phyloP scores from a whole-genome alignment of 2,329 filamentous ascomycete genomes.

The Plenodomus lindquistii region DNA sequence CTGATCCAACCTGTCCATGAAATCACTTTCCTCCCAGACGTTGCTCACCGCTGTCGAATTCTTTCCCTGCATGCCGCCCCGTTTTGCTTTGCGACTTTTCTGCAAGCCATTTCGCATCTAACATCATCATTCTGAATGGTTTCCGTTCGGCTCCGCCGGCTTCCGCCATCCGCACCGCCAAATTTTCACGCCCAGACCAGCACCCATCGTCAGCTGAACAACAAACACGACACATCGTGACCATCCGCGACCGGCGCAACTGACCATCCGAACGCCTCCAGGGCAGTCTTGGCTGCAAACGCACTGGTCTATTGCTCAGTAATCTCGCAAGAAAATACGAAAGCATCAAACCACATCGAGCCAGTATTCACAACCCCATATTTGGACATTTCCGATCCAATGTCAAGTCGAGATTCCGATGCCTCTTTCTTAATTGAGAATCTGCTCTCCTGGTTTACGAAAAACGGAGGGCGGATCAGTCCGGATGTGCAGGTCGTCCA shows the following conservation, averaged over 20 bases:
- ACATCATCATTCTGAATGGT: not conserved
- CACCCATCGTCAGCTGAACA: conserved; percentile 17
- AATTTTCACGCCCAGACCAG: conserved; percentile 15
- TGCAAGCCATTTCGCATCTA: not conserved
- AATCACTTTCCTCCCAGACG: too few relatives aligned
- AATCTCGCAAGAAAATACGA: not conserved
- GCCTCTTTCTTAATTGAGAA: conserved; percentile 18
- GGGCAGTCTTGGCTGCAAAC: not conserved
- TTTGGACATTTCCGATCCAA: not conserved
- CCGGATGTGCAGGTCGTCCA: conserved; percentile 34
- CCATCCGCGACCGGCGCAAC: conserved; percentile 10
- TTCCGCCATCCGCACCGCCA: conserved; percentile 14
- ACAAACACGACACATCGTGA: conserved; percentile 2
- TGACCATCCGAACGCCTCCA: conserved; percentile 7
- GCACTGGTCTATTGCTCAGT: not conserved
- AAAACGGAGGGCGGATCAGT: conserved; percentile 37
- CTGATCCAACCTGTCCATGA: too few relatives aligned
- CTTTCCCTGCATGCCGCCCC: conserved; percentile 8
- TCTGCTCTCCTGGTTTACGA: conserved; percentile 36
- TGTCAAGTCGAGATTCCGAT: conserved; percentile 4
- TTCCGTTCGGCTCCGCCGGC: conserved; percentile 9
- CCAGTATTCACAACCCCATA: not conserved
- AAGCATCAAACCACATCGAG: not conserved
- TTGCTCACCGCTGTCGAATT: not conserved
- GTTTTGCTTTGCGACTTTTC: conserved; percentile 2